These are phyloP conservation scores for Nidula microcarpa DNA, from an alignment of 768 basidiomycete species.

Conservation along the genomic window DNA sequence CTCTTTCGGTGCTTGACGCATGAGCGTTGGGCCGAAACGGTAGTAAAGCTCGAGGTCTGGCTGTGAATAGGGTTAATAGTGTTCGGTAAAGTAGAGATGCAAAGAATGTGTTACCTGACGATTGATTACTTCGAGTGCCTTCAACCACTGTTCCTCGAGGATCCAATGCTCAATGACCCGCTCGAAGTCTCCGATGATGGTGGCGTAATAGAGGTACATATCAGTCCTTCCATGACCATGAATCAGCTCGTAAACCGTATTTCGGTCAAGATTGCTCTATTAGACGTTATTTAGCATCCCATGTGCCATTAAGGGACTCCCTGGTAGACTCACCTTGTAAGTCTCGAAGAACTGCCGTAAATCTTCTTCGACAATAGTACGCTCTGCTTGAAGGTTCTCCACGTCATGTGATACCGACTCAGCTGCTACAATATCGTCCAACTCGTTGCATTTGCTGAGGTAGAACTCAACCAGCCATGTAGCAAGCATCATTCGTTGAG, in stretches of 20 bases:
- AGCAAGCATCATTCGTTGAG: conserved; percentile 95
- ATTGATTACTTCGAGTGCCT: conserved; percentile 87
- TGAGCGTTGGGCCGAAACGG: conserved; percentile 84
- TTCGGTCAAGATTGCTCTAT: conserved; percentile 81
- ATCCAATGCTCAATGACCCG: conserved; percentile 92
- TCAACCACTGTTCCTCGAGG: conserved; percentile 86
- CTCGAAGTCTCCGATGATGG: conserved; percentile 73
- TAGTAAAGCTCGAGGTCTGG: conserved; percentile 88
- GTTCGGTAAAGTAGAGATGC: conserved; percentile 1
- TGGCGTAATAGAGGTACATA: conserved; percentile 88
- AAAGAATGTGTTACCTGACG: conserved; percentile 59
- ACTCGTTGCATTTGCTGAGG: conserved; percentile 91
- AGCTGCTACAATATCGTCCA: conserved; percentile 91
- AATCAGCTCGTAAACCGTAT: conserved; percentile 90
- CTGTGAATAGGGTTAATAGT: conserved; percentile 32
- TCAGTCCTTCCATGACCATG: conserved; percentile 91
- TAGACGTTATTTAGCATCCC: neutral
- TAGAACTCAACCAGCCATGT: conserved; percentile 99
- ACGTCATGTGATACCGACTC: conserved; percentile 79
- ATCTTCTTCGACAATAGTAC: conserved; percentile 86
- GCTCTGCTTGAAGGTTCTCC: conserved; percentile 80
- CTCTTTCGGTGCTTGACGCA: conserved; percentile 82
- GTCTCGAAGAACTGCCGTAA: conserved; percentile 89
- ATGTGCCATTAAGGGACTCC: neutral
- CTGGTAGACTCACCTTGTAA: conserved; percentile 65